Evolutionary conservation across 176 grass and related monocot genomes (phyloP), one percentile per base, ranked within the genome.

Genomic region (Oryza rufipogon): DNA sequence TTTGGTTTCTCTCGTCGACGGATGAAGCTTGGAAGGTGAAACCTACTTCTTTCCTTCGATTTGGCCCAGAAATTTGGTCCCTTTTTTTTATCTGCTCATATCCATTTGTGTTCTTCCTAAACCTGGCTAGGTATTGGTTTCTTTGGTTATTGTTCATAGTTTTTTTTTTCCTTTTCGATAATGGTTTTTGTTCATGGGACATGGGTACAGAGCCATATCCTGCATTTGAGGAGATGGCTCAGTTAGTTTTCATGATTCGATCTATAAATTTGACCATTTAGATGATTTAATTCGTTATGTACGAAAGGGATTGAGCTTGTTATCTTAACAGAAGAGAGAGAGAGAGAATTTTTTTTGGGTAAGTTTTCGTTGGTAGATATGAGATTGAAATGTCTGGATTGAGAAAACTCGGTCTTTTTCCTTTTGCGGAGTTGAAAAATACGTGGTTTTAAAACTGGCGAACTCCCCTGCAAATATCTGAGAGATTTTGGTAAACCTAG

Each of bases 21-120:
- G 70, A 96, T 92, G 86, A 99, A 95, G 81, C 81, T 92, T 22
- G 96, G 93, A 71, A 99, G 96, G 96, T 99, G 52, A 89, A 58
- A 42, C 68, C 54, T 32, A 58, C 34, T 64, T 70, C 56, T 32
- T 80, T 68, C 46, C 56, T 52, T 61, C 60, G 66, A 47, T 81
- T 52, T 41, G 22, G 16, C 51, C 11, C 56, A 28, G n/a, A 30
- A 70, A 65, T 76, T 72, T 76, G 11, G 32, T 19, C 73, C 5
- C 5, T 69, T 3, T 42, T 42, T 11, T 23, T 77, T 66, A 36
- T 80, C 42, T 70, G 5, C 16, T 70, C 4, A 7, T 71, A 66
- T 70, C 20, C 41, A 8, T 81, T 52, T 70, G 7, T n/a, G 0
- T 13, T 20, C 13, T 42, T 63, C 71, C 70, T 85, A 9, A 39